Evolutionary conservation across 2,329 filamentous ascomycete genomes (phyloP).

Genomic region (Triangularia verruculosa): DNA sequence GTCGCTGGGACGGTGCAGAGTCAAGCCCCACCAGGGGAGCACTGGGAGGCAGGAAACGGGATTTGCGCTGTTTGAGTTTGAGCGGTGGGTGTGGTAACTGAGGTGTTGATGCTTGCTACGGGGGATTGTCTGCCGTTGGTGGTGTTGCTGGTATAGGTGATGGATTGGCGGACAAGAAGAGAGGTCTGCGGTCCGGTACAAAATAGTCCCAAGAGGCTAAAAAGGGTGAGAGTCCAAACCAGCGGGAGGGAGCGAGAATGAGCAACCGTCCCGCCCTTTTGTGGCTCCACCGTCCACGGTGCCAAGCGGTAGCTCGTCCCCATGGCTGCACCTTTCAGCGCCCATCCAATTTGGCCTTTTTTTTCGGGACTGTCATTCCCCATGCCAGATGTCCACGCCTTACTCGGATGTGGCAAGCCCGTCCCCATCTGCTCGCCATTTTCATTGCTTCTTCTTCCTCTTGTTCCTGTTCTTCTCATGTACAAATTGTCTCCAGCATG

Average conservation of each 20-base stretch:
- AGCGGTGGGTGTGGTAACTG: no score
- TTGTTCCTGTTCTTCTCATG: not conserved
- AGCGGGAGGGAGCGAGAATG: not conserved
- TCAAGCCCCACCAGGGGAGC: not conserved
- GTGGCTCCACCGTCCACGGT: slow-evolving; percentile 5
- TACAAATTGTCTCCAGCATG: not conserved
- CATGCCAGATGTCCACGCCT: not conserved
- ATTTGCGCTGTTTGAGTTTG: no score
- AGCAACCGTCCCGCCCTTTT: not conserved
- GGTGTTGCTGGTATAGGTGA: not conserved
- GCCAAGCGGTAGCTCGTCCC: not conserved
- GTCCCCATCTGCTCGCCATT: not conserved
- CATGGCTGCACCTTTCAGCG: not conserved
- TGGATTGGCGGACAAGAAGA: no score
- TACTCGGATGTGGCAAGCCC: not conserved
- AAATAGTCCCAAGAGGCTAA: slow-evolving; percentile 15
- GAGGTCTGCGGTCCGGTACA: not conserved
- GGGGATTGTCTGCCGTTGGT: not conserved
- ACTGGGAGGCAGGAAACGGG: not conserved
- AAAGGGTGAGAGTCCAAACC: slow-evolving; percentile 1
- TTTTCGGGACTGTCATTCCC: not conserved
- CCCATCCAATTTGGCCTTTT: not conserved
- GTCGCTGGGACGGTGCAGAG: not conserved
- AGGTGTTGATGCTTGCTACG: no score
- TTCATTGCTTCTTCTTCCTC: not conserved